Base-by-base conservation (phyloP, 2,329 filamentous ascomycete species). In the Aspergillus awamori region DNA sequence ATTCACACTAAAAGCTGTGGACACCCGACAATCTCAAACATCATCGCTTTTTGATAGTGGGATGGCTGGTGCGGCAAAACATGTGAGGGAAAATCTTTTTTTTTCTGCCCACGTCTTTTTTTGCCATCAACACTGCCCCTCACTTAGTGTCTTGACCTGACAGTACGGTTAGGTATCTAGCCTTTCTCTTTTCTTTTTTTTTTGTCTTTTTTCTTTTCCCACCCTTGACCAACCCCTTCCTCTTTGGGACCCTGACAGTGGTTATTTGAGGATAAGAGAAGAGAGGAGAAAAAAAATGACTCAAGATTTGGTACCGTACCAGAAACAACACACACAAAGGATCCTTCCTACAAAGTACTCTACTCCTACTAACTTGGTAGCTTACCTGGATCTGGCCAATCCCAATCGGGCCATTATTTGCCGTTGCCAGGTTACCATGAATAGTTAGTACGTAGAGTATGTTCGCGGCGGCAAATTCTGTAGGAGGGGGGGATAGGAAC, bases 331-430 rank as follows among this genome's bases (percentile, higher is more conserved):
- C 24, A 59, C 41, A 51, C n/a, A 41, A 56, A 56, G 26, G 43
- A 56, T 45, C 15, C 15, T 48, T 59, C 11, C 11, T 15, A 36
- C 33, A 36, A 36, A 36, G 33, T 36, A 13, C 33, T 36, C 5
- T 36, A 13, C 33, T 13, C 33, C 33, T 36, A 6, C 33, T 13
- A 36, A 15, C 4, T 15, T 36, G 33, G 11, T 36, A 61, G 57
- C 61, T 62, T 62, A 65, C 63, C 59, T 63, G 59, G 56, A 49
- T 53, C 11, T 17, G 30, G 22, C 59, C 63, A 63, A 63, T 62
- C 63, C 61, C 26, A 51, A 61, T 54, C 30, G 39, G 57, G 53
- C 51, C 51, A 60, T 65, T 63, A 57, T 54, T 54, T 60, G 53
- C 61, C 56, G 53, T 59, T 59, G 53, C 55, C 26, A 45, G 39